phyloP scores from a whole-genome alignment of 352 stramenopile species.

The Pythium coloratum region DNA sequence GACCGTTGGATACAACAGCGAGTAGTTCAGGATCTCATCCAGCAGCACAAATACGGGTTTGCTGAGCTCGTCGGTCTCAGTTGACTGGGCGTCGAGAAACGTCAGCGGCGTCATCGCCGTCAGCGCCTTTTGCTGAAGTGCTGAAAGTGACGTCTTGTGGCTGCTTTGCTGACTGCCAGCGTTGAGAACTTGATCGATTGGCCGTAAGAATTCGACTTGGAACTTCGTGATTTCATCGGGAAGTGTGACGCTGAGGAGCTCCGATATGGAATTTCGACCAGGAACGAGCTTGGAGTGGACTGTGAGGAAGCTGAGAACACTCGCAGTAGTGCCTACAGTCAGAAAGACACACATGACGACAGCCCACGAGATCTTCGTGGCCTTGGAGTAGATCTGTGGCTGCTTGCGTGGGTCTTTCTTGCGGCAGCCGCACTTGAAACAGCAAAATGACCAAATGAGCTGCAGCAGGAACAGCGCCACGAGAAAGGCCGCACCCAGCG shows the following conservation, averaged over 20 bases:
- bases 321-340: slow-evolving; percentile 21
- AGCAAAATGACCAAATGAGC: slow-evolving; percentile 49
- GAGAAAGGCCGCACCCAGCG: slow-evolving; percentile 30
- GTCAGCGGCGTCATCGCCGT: slow-evolving; percentile 34
- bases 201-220: slow-evolving; percentile 34
- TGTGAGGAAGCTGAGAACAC: slow-evolving; percentile 34
- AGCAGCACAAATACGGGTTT: slow-evolving; percentile 46
- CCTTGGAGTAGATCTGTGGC: slow-evolving; percentile 49
- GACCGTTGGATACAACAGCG: slow-evolving; percentile 51
- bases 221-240: slow-evolving; percentile 37
- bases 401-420: slow-evolving; percentile 42
- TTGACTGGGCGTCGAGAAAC: slow-evolving; percentile 54
- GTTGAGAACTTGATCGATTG: slow-evolving; percentile 36
- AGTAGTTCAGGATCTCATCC: slow-evolving; percentile 34
- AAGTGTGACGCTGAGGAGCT: slow-evolving; percentile 32
- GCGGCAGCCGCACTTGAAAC: slow-evolving; percentile 49
- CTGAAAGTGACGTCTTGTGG: slow-evolving; percentile 16
- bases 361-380: slow-evolving; percentile 46
- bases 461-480: slow-evolving; percentile 43
- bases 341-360: slow-evolving; percentile 36
- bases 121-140: slow-evolving; percentile 31
- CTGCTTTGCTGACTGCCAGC: slow-evolving; percentile 17
- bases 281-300: slow-evolving; percentile 38
- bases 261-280: slow-evolving; percentile 25
- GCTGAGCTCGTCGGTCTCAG: slow-evolving; percentile 32